Base-by-base conservation (phyloP, 2,329 filamentous ascomycete genomes). In the Penicillium frequentans region DNA sequence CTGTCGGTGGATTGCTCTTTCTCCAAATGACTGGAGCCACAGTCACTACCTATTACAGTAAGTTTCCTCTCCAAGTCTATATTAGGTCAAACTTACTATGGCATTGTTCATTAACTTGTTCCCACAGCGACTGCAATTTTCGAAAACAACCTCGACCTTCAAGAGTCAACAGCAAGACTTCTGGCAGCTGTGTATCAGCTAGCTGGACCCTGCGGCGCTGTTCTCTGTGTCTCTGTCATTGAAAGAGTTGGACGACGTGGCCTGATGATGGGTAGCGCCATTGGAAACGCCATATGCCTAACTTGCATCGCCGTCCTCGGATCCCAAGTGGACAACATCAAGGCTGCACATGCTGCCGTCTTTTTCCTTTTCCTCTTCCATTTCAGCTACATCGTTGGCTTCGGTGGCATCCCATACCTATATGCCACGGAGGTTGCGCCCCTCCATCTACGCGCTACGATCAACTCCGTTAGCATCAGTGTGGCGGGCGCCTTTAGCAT, bases 341-440 rank as follows among this genome's bases (percentile, higher is more conserved):
- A 49, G 11, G 60, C 63, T 3, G 48, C 53, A n/a, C 61, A 64
- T 26, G 58, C 56, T 10, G 63, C 64, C 16, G 60, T 66, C 1
- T 59, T 66, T 26, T 66, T 66, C 37, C 56, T 66, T 10, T 66
- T 66, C 26, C 48, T 66, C 5, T 67, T 64, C 14, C 64, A 67
- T 48, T 64, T 67, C 57, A 60, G 54, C 39, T 67, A 66, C 35
- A 64, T 64, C 46, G 58, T 66, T 13, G 64, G 64, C 1, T 66
- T 62, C 27, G 63, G 64, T 9, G 62, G 62, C 1, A 65, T 67
- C 16, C 64, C 64, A n/a, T 67, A 66, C 33, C 53, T 67, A 7
- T 67, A 66, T 35, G 60, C 59, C 9, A 53, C 64, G 2, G 64
- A 67, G 29, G 54, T 67, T 39, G 54, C 63, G 8, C 64, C 64